phyloP scores from a whole-genome alignment of 129 eudicot genomes.

The Helianthus tuberosus region DNA sequence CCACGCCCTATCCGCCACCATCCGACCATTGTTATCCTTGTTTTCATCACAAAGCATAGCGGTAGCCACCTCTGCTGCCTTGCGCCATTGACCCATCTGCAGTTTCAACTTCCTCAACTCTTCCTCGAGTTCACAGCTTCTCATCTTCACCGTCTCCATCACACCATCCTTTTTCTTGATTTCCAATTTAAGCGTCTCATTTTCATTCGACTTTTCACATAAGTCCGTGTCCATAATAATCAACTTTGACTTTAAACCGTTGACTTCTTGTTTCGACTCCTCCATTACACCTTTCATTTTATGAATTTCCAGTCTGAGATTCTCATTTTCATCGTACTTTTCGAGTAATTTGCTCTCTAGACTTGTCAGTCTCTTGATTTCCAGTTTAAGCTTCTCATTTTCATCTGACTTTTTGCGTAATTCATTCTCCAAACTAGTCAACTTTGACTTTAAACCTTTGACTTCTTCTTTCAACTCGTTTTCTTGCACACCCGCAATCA shows the following conservation, averaged over 20 bases:
- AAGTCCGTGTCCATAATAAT: constrained; percentile 52
- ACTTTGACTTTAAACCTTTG: constrained; percentile 46
- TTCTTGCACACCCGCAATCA: constrained; percentile 36
- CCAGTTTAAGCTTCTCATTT: constrained; percentile 55
- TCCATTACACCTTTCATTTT: constrained; percentile 44
- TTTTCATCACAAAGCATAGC: constrained; percentile 78
- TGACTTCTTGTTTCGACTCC: constrained; percentile 39
- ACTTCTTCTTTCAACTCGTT: constrained; percentile 37
- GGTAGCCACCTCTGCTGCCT: constrained; percentile 97
- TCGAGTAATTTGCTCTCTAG: constrained; percentile 48
- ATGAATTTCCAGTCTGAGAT: constrained; percentile 47
- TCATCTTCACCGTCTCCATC: constrained; percentile 50
- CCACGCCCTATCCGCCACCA: constrained; percentile 62
- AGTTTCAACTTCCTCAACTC: constrained; percentile 72
- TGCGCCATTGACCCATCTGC: constrained; percentile 95
- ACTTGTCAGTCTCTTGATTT: constrained; percentile 37
- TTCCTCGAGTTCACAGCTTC: constrained; percentile 67
- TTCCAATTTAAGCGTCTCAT: constrained; percentile 52
- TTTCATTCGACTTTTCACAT: constrained; percentile 52
- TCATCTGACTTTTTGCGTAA: constrained; percentile 44
- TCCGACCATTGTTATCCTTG: constrained; percentile 38
- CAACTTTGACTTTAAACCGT: constrained; percentile 52
- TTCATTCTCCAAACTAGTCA: constrained; percentile 53
- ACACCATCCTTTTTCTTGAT: constrained; percentile 42
- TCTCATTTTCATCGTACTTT: constrained; percentile 55